Evolutionary conservation across 2,329 filamentous ascomycete genomes (phyloP).

Genomic region (Claviceps digitariae): DNA sequence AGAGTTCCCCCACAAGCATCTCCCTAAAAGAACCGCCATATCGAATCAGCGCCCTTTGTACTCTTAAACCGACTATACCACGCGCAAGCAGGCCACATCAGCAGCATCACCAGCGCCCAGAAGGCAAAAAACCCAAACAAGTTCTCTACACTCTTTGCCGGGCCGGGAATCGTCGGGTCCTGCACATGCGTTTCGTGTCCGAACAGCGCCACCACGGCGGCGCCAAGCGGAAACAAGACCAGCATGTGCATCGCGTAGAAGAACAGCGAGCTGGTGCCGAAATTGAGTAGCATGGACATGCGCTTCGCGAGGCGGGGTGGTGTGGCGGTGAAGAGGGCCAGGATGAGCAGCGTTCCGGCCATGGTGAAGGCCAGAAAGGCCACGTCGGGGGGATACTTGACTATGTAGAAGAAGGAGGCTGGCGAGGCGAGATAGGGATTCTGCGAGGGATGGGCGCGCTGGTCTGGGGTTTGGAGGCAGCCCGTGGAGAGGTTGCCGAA

Average conservation of each 20-base stretch:
- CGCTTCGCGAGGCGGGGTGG: slow-evolving; percentile 17
- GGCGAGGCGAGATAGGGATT: slow-evolving; percentile 30
- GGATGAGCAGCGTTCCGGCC: slow-evolving; percentile 23
- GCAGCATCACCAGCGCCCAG: slow-evolving; percentile 21
- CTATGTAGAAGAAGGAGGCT: slow-evolving; percentile 31
- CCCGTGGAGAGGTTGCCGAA: slow-evolving; percentile 31
- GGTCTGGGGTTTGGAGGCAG: slow-evolving; percentile 27
- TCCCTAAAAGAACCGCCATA: slow-evolving; percentile 34
- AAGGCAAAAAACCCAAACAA: slow-evolving; percentile 22
- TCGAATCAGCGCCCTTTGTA: slow-evolving; percentile 25
- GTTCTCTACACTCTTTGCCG: slow-evolving; percentile 21
- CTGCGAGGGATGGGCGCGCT: slow-evolving; percentile 13
- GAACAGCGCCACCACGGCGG: slow-evolving; percentile 15
- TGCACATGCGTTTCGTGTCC: slow-evolving; percentile 20
- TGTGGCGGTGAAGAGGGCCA: slow-evolving; percentile 22
- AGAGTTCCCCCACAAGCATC: too few species aligned
- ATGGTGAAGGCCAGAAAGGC: slow-evolving; percentile 30
- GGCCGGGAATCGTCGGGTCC: slow-evolving; percentile 14
- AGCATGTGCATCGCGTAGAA: slow-evolving; percentile 29
- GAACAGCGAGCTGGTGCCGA: slow-evolving; percentile 32
- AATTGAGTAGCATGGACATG: slow-evolving; percentile 25
- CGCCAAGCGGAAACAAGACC: slow-evolving; percentile 17
- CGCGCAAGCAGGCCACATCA: slow-evolving; percentile 28
- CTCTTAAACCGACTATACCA: slow-evolving; percentile 31
- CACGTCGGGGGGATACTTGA: slow-evolving; percentile 34